phyloP scores from a whole-genome alignment of 352 stramenopile species.

The Phytophthora agathidicida region DNA sequence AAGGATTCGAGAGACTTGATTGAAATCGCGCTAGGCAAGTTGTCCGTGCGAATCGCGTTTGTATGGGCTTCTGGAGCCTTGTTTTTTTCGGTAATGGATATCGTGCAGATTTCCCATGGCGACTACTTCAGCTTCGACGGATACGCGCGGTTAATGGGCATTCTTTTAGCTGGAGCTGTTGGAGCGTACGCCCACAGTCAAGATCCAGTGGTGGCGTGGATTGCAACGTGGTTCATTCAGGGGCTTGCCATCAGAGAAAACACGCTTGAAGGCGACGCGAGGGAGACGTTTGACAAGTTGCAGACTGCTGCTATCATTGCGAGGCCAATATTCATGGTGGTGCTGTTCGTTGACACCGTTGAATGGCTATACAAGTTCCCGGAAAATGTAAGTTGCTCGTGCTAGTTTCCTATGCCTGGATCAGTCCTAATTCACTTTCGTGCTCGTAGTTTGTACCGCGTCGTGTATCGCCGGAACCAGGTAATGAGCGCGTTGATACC shows the following conservation, averaged over 20 bases:
- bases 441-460: too few relatives aligned
- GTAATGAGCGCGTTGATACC: too few relatives aligned
- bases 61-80: constrained; percentile 34
- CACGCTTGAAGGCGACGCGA: constrained; percentile 14
- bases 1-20: too few relatives aligned
- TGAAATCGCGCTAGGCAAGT: background rate
- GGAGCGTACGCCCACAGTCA: constrained; percentile 28
- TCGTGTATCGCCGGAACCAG: too few relatives aligned
- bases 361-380: background rate
- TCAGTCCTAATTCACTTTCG: too few relatives aligned
- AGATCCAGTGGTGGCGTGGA: constrained; percentile 30
- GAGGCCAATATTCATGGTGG: background rate
- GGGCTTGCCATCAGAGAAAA: constrained; percentile 21
- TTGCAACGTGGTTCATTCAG: constrained; percentile 34
- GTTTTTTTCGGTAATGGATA: constrained; percentile 29
- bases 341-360: background rate
- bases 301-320: constrained; percentile 2
- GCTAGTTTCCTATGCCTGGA: too few relatives aligned
- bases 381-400: background rate
- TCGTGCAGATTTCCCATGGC: constrained; percentile 32
- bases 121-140: constrained; percentile 30
- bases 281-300: constrained; percentile 34
- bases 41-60: constrained; percentile 24
- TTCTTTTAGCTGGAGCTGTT: constrained; percentile 29
- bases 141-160: constrained; percentile 30